phyloP scores from a whole-genome alignment of 371 early-diverging fungal species.

The Circinella minor region DNA sequence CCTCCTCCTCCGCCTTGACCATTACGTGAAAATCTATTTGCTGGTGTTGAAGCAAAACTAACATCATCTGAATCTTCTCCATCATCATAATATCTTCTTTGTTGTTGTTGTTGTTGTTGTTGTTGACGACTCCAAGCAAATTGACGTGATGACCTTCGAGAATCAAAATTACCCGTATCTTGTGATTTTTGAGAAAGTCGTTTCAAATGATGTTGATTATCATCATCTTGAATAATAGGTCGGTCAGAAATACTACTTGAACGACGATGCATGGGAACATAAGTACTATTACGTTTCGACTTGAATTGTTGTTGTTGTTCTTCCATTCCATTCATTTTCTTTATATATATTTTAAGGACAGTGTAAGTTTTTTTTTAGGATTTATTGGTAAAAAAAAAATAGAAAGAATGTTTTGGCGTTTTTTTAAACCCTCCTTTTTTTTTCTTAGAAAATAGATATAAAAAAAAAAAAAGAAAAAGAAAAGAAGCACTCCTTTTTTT shows the following conservation, averaged over 20 bases:
- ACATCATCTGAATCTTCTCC: slow-evolving; percentile 17
- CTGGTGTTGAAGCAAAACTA: slow-evolving; percentile 23
- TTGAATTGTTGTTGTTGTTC: background rate
- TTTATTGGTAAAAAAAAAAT: background rate
- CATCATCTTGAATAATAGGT: slow-evolving; percentile 19
- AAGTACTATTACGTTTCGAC: slow-evolving; percentile 17
- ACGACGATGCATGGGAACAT: slow-evolving; percentile 44
- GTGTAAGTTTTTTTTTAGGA: background rate
- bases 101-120: slow-evolving; percentile 13
- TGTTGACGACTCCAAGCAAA: slow-evolving; percentile 17
- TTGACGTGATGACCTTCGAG: slow-evolving; percentile 17
- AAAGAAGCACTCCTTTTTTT: too few relatives aligned
- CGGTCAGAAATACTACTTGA: slow-evolving; percentile 10
- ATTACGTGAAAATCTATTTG: slow-evolving; percentile 13
- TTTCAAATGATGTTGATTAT: slow-evolving; percentile 13
- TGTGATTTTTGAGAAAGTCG: slow-evolving; percentile 10
- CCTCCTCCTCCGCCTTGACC: background rate
- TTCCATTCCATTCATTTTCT: background rate
- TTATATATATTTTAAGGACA: background rate
- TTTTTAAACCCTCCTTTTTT: too few relatives aligned
- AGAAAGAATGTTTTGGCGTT: background rate
- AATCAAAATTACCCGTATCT: slow-evolving; percentile 8
- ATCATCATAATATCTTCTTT: slow-evolving; percentile 15
- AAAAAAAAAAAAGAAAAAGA: too few relatives aligned
- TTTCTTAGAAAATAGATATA: too few relatives aligned